Evolutionary conservation across 495 filamentous ascomycete genomes (phyloP).

Genomic region (Trichoderma orchidacearum): DNA sequence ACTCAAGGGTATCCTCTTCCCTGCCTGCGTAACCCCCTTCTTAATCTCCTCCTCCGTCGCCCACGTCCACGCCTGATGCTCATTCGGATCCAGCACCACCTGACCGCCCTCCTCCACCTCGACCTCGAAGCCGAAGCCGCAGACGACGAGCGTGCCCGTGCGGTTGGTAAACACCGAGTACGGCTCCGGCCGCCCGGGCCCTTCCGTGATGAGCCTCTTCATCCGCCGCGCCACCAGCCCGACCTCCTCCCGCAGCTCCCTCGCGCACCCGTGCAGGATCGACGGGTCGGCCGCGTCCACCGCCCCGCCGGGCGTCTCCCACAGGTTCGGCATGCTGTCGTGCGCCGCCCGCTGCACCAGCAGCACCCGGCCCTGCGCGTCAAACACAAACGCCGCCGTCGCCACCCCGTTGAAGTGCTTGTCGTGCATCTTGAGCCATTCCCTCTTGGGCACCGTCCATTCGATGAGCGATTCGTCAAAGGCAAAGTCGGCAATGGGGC

Average conservation of each 20-base stretch:
- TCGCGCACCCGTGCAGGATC: conserved; percentile 29
- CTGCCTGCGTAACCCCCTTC: conserved; percentile 10
- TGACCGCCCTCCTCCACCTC: conserved; percentile 17
- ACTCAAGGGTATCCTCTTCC: conserved; percentile 18
- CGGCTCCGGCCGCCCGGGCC: conserved; percentile 2
- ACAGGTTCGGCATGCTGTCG: conserved; percentile 33
- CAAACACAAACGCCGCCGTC: conserved; percentile 25
- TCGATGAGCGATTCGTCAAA: not conserved
- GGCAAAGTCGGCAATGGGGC: not conserved
- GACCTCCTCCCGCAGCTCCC: conserved; percentile 45
- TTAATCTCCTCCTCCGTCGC: conserved; percentile 28
- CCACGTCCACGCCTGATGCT: conserved; percentile 29
- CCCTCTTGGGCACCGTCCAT: not conserved
- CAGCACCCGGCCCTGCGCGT: conserved; percentile 18
- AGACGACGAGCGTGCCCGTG: conserved; percentile 12
- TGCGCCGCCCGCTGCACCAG: conserved; percentile 36
- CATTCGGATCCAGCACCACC: conserved; percentile 26
- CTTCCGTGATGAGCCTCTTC: conserved; percentile 18
- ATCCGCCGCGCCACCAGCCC: conserved; percentile 25
- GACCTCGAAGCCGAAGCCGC: conserved; percentile 22
- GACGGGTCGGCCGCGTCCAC: conserved; percentile 33
- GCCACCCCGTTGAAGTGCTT: conserved; percentile 6
- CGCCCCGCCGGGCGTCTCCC: conserved; percentile 46
- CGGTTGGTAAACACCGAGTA: conserved; percentile 22
- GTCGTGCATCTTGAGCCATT: conserved; percentile 4